Evolutionary conservation across 140 eudicot genomes (phyloP).

Genomic region (Oenanthe javanica): DNA sequence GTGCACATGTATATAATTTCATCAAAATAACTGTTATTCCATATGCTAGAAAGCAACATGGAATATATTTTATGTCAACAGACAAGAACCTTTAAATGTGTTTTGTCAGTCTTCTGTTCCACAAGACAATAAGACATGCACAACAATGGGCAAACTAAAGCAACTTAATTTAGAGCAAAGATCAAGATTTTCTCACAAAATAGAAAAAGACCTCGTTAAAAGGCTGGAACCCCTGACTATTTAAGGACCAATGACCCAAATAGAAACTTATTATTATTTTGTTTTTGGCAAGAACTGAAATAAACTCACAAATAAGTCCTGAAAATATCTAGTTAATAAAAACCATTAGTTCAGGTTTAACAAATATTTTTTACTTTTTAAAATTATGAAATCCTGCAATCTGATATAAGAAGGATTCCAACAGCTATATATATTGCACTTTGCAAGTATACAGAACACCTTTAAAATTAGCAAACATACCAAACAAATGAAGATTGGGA

Average conservation of each 20-base stretch:
- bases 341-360: neutral
- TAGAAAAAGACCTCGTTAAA: neutral
- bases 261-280: neutral
- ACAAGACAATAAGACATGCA: neutral
- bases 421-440: neutral
- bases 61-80: neutral
- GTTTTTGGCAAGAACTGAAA: neutral
- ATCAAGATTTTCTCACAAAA: neutral
- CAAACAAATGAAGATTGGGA: neutral
- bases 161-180: neutral
- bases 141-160: neutral
- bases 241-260: neutral
- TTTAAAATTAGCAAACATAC: neutral
- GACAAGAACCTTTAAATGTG: neutral
- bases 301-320: neutral
- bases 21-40: neutral
- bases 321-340: neutral
- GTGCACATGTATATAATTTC: neutral
- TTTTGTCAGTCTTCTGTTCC: neutral
- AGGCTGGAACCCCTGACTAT: too few species aligned
- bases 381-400: neutral
- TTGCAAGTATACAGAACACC: neutral
- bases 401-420: neutral
- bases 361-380: neutral
- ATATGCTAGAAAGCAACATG: neutral